phyloP scores from a whole-genome alignment of 768 basidiomycete species.

The Trametes cubensis region DNA sequence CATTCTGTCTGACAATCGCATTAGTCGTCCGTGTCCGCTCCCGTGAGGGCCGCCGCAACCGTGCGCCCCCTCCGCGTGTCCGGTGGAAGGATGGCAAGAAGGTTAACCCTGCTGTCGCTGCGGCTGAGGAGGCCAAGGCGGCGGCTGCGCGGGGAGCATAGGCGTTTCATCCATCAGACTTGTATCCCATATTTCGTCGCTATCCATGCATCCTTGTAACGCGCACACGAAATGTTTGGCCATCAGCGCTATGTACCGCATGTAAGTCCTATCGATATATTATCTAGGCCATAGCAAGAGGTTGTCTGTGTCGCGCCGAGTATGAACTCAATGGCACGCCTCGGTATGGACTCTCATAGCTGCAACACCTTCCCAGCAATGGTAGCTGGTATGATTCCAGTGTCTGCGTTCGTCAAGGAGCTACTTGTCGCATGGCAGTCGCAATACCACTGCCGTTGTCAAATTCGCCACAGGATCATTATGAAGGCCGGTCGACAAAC shows the following conservation, averaged over 20 bases:
- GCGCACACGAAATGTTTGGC: conserved; percentile 1
- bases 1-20: background rate
- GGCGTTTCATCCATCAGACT: conserved; percentile 24
- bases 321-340: background rate
- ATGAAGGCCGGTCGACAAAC: too few relatives aligned
- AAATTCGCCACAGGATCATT: too few relatives aligned
- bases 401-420: too few relatives aligned
- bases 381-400: too few relatives aligned
- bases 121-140: conserved; percentile 86
- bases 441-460: too few relatives aligned
- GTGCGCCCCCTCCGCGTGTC: conserved; percentile 93
- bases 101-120: conserved; percentile 93
- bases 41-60: conserved; percentile 93
- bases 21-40: conserved; percentile 98
- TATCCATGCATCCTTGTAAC: conserved; percentile 25
- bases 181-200: conserved; percentile 27
- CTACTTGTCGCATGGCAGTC: too few relatives aligned
- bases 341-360: too few relatives aligned
- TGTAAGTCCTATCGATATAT: conserved; percentile 2
- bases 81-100: conserved; percentile 97
- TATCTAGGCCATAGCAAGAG: background rate
- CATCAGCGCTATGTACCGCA: conserved; percentile 8
- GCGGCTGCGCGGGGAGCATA: conserved; percentile 56
- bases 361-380: too few relatives aligned
- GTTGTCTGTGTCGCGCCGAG: too few relatives aligned